Percentiles rank a stretch among this genome's conserved stretches.
These are phyloP conservation scores for Fusarium sp. DNA, from an alignment of 2,329 filamentous ascomycete genomes.

Conservation along the genomic window DNA sequence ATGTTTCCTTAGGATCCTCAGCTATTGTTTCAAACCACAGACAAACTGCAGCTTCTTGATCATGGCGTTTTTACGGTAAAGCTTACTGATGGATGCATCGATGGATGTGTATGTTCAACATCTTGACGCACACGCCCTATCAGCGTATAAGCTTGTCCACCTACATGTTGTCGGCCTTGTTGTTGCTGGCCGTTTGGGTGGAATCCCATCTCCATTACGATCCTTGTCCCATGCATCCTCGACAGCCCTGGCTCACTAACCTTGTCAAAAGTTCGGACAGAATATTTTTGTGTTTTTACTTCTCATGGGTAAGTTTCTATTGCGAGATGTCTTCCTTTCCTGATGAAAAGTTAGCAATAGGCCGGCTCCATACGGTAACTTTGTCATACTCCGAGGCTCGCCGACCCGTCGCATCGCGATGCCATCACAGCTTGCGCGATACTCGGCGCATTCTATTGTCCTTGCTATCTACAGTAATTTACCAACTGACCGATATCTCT, in stretches of 20 bases:
- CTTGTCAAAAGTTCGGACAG: constrained; percentile 35
- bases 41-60: constrained; percentile 10
- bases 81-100: constrained; percentile 5
- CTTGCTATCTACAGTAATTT: not conserved
- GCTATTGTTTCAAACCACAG: constrained; percentile 18
- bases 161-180: constrained; percentile 38
- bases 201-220: constrained; percentile 42
- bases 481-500: constrained; percentile 10
- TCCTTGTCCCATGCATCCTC: constrained; percentile 43
- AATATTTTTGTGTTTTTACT: constrained; percentile 33
- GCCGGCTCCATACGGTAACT: constrained; percentile 11
- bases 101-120: constrained; percentile 32
- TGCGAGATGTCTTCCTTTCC: constrained; percentile 22
- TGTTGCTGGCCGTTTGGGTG: constrained; percentile 36
- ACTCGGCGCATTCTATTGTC: not conserved
- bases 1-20: constrained; percentile 13
- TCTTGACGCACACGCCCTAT: constrained; percentile 36
- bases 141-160: constrained; percentile 34
- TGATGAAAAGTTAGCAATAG: constrained; percentile 13
- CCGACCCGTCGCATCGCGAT: constrained; percentile 21
- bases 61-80: constrained; percentile 9
- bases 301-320: constrained; percentile 22
- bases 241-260: constrained; percentile 38
- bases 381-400: constrained; percentile 18
- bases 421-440: constrained; percentile 15